phyloP scores from a whole-genome alignment of 768 basidiomycete species.

The Scleroderma bovista region DNA sequence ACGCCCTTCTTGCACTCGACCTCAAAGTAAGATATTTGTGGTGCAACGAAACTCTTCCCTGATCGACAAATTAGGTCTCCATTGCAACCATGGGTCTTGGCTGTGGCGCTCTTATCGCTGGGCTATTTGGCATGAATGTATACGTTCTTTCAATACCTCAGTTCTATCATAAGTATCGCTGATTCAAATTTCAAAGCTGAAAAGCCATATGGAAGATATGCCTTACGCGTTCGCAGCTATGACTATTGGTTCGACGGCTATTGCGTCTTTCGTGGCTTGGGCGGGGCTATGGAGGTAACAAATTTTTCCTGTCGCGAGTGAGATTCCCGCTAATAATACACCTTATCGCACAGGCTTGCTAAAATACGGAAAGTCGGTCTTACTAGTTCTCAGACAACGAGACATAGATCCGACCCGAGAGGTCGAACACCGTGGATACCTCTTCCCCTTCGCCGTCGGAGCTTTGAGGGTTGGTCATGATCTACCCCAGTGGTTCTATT shows the following conservation, averaged over 20 bases:
- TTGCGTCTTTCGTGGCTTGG: conserved; percentile 60
- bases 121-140: conserved; percentile 96
- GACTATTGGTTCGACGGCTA: conserved; percentile 50
- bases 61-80: conserved; percentile 54
- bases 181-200: conserved; percentile 45
- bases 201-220: conserved; percentile 65
- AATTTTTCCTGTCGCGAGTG: conserved; percentile 9
- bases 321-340: neutral
- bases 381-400: conserved; percentile 22
- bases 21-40: conserved; percentile 52
- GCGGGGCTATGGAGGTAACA: conserved; percentile 58
- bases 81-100: conserved; percentile 93
- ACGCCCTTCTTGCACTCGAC: conserved; percentile 85
- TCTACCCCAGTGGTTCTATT: too few relatives aligned
- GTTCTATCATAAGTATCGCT: conserved; percentile 16
- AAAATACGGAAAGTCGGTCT: conserved; percentile 43
- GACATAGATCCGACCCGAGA: conserved; percentile 11
- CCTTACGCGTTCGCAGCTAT: conserved; percentile 71
- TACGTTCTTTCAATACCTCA: conserved; percentile 26
- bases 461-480: conserved; percentile 37
- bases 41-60: neutral
- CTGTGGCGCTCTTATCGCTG: conserved; percentile 82
- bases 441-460: conserved; percentile 35
- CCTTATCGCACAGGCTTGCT: conserved; percentile 30
- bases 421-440: conserved; percentile 30